phyloP scores from a whole-genome alignment of 108 stramenopile species.

The Skeletonema tropicum region DNA sequence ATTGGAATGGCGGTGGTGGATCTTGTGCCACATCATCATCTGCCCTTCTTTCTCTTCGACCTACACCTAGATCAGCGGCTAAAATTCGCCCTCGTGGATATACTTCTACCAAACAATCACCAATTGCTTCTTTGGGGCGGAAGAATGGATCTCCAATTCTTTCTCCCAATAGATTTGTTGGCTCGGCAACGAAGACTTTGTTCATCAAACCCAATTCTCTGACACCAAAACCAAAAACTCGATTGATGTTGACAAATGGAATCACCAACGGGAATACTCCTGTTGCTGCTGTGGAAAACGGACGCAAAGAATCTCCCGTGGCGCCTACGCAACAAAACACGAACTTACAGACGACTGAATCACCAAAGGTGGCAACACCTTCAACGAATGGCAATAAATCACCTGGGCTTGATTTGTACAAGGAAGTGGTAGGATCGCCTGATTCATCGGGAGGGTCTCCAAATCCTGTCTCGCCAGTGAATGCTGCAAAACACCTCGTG shows the following conservation, averaged over 20 bases:
- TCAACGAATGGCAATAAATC: conserved; percentile 17
- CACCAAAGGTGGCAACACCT: conserved; percentile 17
- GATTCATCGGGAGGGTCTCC: conserved; percentile 20
- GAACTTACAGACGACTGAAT: neutral
- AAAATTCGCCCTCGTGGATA: conserved; percentile 85
- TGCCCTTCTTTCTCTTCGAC: conserved; percentile 36
- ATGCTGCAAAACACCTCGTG: conserved; percentile 27
- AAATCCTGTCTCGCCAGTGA: conserved; percentile 12
- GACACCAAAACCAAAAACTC: conserved; percentile 62
- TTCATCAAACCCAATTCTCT: conserved; percentile 62
- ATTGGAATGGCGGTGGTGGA: conserved; percentile 34
- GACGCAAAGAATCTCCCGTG: conserved; percentile 28
- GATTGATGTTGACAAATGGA: conserved; percentile 54
- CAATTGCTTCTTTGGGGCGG: conserved; percentile 34
- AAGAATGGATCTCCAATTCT: conserved; percentile 49
- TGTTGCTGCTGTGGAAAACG: conserved; percentile 34
- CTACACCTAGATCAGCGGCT: conserved; percentile 65
- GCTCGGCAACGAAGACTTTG: conserved; percentile 60
- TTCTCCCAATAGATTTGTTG: conserved; percentile 59
- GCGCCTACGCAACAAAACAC: conserved; percentile 17
- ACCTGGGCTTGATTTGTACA: conserved; percentile 70
- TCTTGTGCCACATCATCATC: conserved; percentile 41
- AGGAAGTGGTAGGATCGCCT: conserved; percentile 56
- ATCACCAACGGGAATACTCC: conserved; percentile 19
- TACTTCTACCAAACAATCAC: conserved; percentile 49